Evolutionary conservation across 495 filamentous ascomycete genomes (phyloP).

Genomic region (Monascus purpureus): DNA sequence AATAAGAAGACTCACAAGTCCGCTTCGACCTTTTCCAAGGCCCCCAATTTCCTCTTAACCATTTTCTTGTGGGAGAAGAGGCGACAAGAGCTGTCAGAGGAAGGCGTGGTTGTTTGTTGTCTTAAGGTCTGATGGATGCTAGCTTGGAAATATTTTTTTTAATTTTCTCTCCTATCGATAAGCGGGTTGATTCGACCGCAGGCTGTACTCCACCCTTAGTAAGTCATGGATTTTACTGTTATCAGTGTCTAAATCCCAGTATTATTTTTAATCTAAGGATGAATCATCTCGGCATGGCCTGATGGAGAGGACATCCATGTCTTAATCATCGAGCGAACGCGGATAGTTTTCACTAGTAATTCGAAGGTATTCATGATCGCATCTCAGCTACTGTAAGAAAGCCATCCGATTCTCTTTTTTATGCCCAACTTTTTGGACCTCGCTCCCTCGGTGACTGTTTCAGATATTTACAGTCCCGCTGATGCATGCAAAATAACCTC

Average conservation of each 20-base stretch:
- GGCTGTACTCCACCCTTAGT: neutral
- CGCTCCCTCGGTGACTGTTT: conserved; percentile 29
- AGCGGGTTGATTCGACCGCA: conserved; percentile 17
- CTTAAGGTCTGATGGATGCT: conserved; percentile 5
- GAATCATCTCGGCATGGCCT: too few relatives aligned
- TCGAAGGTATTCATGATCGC: conserved; percentile 31
- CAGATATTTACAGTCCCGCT: conserved; percentile 32
- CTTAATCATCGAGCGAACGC: too few relatives aligned
- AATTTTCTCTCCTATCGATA: conserved; percentile 27
- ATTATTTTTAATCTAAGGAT: neutral
- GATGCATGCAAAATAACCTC: conserved; percentile 34
- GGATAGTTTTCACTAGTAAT: too few relatives aligned
- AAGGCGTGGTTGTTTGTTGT: conserved; percentile 9
- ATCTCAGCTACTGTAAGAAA: conserved; percentile 36
- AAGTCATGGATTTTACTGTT: too few relatives aligned
- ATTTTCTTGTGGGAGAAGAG: conserved; percentile 27
- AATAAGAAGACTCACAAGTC: conserved; percentile 45
- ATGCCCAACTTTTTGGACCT: conserved; percentile 21
- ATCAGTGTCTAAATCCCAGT: too few relatives aligned
- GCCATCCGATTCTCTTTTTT: conserved; percentile 24
- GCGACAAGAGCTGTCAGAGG: conserved; percentile 4
- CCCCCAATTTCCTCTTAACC: conserved; percentile 76
- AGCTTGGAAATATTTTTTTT: conserved; percentile 26
- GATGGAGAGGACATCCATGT: too few relatives aligned
- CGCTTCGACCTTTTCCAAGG: conserved; percentile 88